phyloP scores from a whole-genome alignment of 345 rosid genomes.

The Euphorbia lathyris region DNA sequence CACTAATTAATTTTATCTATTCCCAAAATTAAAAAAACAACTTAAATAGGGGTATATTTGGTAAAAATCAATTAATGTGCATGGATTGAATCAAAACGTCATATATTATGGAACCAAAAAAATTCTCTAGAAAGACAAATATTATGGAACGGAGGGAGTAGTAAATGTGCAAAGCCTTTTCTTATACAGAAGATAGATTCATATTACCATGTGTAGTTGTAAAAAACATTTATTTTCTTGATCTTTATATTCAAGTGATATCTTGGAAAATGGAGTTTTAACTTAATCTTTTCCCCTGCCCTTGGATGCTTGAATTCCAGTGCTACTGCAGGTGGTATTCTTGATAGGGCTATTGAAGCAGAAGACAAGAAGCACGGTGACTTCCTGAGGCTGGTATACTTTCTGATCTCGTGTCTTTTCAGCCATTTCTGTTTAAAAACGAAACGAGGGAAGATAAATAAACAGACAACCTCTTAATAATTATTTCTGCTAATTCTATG shows the following conservation, averaged over 20 bases:
- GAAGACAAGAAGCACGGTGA: constrained; percentile 93
- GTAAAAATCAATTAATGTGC: too few species aligned
- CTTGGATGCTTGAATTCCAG: constrained; percentile 32
- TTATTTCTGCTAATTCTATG: constrained; percentile 14
- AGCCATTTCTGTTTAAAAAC: constrained; percentile 4
- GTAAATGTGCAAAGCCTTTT: neutral
- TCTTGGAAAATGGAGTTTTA: constrained; percentile 10
- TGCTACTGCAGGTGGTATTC: constrained; percentile 91
- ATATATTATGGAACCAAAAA: too few species aligned
- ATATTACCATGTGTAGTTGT: neutral
- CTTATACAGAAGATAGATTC: neutral
- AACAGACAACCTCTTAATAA: neutral
- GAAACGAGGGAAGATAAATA: neutral
- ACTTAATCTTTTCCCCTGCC: constrained; percentile 6
- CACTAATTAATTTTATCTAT: too few species aligned
- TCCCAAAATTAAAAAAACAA: too few species aligned
- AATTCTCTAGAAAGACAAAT: too few species aligned
- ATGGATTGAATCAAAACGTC: too few species aligned
- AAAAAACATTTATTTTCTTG: constrained; percentile 6
- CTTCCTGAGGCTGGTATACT: constrained; percentile 82
- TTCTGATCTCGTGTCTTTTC: constrained; percentile 8
- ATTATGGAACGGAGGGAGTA: too few species aligned
- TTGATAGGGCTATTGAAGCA: constrained; percentile 94
- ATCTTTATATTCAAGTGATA: neutral
- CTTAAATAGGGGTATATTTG: too few species aligned